Conservation (phyloP, 768 basidiomycete species). For the Trametopsis cervina region DNA sequence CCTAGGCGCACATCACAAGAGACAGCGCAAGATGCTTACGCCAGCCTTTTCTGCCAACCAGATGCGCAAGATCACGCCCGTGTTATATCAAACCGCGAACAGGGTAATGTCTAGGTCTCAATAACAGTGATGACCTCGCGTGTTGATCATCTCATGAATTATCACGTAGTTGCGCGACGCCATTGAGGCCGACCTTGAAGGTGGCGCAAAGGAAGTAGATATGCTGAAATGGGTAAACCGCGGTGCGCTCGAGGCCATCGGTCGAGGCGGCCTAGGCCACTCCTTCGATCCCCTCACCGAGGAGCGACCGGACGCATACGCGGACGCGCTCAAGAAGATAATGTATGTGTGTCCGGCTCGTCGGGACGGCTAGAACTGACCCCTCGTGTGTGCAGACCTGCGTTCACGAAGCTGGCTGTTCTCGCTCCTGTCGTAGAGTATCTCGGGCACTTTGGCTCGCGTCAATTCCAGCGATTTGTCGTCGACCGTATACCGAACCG, state of each 20-base stretch:
- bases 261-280: slow-evolving; percentile 21
- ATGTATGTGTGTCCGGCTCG: background rate
- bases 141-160: background rate
- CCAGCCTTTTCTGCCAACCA: background rate
- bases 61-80: background rate
- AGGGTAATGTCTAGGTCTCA: background rate
- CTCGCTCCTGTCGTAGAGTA: slow-evolving; percentile 14
- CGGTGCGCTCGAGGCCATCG: slow-evolving; percentile 22
- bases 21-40: slow-evolving; percentile 4
- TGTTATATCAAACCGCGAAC: background rate
- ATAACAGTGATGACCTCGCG: background rate
- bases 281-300: slow-evolving; percentile 20
- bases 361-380: background rate
- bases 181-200: slow-evolving; percentile 11
- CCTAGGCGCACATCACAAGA: slow-evolving; percentile 2
- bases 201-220: slow-evolving; percentile 15
- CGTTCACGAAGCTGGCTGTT: slow-evolving; percentile 5
- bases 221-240: slow-evolving; percentile 22
- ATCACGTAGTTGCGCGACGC: slow-evolving; percentile 14
- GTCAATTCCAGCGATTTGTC: slow-evolving; percentile 26
- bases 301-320: slow-evolving; percentile 16
- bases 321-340: slow-evolving; percentile 18
- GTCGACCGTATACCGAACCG: slow-evolving; percentile 28
- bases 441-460: slow-evolving; percentile 12
- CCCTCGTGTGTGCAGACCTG: background rate